Evolutionary conservation across 179 eudicot species (phyloP).

Genomic region (Spinacia oleracea): DNA sequence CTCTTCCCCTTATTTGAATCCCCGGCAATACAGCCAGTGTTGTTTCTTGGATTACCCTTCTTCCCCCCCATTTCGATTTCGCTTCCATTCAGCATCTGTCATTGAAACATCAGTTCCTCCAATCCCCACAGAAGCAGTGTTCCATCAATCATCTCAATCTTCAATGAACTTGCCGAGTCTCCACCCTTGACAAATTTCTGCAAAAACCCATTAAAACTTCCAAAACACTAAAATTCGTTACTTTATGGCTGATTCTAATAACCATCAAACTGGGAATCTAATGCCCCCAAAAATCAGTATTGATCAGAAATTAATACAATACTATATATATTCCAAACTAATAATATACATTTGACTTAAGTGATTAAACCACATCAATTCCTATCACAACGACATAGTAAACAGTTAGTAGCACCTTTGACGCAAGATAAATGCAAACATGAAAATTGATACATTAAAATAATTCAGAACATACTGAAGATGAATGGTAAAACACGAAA

Average conservation of each 20-base stretch:
- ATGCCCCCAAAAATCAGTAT: background rate
- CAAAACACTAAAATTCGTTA: too few relatives aligned
- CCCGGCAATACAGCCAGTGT: constrained; percentile 3
- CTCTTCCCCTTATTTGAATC: constrained; percentile 23
- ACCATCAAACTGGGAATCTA: background rate
- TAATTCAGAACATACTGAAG: background rate
- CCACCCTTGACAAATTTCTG: background rate
- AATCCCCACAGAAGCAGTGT: background rate
- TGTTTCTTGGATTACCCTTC: constrained; percentile 11
- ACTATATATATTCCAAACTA: background rate
- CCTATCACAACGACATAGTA: too few relatives aligned
- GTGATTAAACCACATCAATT: background rate
- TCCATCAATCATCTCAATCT: too few relatives aligned
- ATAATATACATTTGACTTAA: background rate
- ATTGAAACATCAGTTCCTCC: constrained; percentile 29
- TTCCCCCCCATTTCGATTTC: too few relatives aligned
- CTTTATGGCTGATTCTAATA: too few relatives aligned
- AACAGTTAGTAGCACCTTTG: too few relatives aligned
- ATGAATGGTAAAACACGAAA: background rate
- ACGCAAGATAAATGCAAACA: too few relatives aligned
- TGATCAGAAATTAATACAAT: background rate
- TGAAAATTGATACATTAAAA: background rate
- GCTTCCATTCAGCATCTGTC: constrained; percentile 21
- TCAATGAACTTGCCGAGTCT: constrained; percentile 21
- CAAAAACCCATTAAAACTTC: constrained; percentile 7